Percentiles rank a stretch among this genome's conserved stretches.
Evolutionary conservation across 2,329 filamentous ascomycete genomes (phyloP).

Genomic region (Uncinocarpus reesii): DNA sequence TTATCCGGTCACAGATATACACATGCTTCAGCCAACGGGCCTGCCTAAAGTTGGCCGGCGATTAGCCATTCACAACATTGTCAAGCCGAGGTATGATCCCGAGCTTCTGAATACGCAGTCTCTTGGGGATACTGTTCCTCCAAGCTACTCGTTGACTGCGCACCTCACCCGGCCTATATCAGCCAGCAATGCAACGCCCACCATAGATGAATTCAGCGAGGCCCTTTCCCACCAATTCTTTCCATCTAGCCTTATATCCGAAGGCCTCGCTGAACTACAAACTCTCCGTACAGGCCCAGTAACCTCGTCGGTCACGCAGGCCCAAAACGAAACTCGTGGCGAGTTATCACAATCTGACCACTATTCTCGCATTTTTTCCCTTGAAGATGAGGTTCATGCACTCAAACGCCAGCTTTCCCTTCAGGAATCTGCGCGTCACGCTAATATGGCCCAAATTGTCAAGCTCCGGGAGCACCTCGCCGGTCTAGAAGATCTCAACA

Average conservation of each 20-base stretch:
- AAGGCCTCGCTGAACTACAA: slow-evolving; percentile 33
- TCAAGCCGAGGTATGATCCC: slow-evolving; percentile 58
- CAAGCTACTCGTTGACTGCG: slow-evolving; percentile 35
- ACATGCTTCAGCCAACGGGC: slow-evolving; percentile 55
- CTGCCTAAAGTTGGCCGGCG: slow-evolving; percentile 30
- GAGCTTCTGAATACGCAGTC: slow-evolving; percentile 30
- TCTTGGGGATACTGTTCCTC: slow-evolving; percentile 30
- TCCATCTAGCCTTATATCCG: slow-evolving; percentile 31
- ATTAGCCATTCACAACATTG: slow-evolving; percentile 48
- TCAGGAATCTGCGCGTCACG: slow-evolving; percentile 28
- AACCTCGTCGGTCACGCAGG: slow-evolving; percentile 16
- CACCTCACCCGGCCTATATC: slow-evolving; percentile 25
- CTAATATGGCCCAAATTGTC: slow-evolving; percentile 28
- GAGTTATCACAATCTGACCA: slow-evolving; percentile 10
- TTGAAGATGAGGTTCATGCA: slow-evolving; percentile 33
- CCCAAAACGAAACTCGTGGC: slow-evolving; percentile 9
- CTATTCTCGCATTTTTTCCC: slow-evolving; percentile 23
- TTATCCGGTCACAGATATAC: slow-evolving; percentile 70
- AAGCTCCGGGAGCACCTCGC: slow-evolving; percentile 30
- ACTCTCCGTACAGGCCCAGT: slow-evolving; percentile 19
- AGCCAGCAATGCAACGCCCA: slow-evolving; percentile 12
- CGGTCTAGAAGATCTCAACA: slow-evolving; percentile 30
- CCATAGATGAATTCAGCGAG: slow-evolving; percentile 26
- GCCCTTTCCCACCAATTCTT: slow-evolving; percentile 33
- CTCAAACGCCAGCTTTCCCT: slow-evolving; percentile 27